Percentiles rank a stretch among this genome's conserved stretches.
phyloP scores from a whole-genome alignment of 192 early-diverging fungal genomes.

The Entomortierella chlamydospora region DNA sequence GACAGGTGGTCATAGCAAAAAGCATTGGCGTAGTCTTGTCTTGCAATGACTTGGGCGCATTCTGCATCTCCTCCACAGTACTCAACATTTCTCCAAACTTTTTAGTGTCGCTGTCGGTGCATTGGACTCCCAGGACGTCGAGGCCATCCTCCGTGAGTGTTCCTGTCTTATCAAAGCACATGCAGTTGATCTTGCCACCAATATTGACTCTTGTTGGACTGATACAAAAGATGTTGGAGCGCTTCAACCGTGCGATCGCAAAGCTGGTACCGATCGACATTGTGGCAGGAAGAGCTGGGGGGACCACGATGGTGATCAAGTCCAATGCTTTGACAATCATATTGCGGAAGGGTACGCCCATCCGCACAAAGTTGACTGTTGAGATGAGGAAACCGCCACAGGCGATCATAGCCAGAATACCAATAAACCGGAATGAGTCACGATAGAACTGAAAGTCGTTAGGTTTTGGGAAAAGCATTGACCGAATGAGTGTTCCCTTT shows the following conservation, averaged over 20 bases:
- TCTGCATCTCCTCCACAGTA: conserved; percentile 59
- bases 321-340: conserved; percentile 95
- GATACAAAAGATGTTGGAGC: conserved; percentile 90
- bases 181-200: conserved; percentile 94
- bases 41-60: conserved; percentile 12
- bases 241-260: conserved; percentile 88
- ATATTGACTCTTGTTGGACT: conserved; percentile 94
- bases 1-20: conserved; percentile 81
- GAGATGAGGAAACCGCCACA: conserved; percentile 88
- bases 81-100: conserved; percentile 62
- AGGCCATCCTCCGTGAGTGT: conserved; percentile 97
- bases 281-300: conserved; percentile 96
- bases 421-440: conserved; percentile 98
- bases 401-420: conserved; percentile 88
- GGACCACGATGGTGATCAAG: conserved; percentile 96
- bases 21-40: conserved; percentile 54
- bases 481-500: conserved; percentile 94
- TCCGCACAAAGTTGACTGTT: conserved; percentile 87
- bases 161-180: conserved; percentile 99
- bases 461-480: conserved; percentile 97
- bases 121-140: conserved; percentile 92
- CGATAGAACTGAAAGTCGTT: conserved; percentile 96
- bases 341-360: conserved; percentile 72
- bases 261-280: conserved; percentile 98
- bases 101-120: conserved; percentile 58